Conservation (phyloP, 177 flowering plant genomes). For the Vitis hybrid region DNA sequence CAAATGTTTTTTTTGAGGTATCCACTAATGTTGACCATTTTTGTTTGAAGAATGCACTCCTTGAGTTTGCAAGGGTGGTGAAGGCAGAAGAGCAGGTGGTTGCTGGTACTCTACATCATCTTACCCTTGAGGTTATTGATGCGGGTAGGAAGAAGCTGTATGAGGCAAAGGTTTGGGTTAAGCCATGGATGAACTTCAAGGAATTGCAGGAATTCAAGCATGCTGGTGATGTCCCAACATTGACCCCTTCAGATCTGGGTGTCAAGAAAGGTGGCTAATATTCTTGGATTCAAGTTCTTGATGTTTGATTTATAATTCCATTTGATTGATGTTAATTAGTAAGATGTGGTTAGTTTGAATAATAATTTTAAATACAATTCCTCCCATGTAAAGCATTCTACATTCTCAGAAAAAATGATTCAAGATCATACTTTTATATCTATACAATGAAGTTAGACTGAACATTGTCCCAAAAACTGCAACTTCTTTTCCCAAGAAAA, state of each 20-base stretch:
- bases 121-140: slow-evolving; percentile 75
- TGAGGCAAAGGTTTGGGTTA: slow-evolving; percentile 90
- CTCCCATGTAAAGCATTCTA: not conserved
- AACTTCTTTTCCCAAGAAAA: not conserved
- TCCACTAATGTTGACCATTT: not conserved
- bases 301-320: not conserved
- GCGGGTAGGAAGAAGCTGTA: slow-evolving; percentile 78
- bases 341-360: not conserved
- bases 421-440: too few relatives aligned
- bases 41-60: slow-evolving; percentile 51
- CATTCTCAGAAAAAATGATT: too few relatives aligned
- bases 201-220: slow-evolving; percentile 83
- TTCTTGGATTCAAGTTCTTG: not conserved
- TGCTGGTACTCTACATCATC: slow-evolving; percentile 75
- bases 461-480: not conserved
- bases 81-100: slow-evolving; percentile 88
- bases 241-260: slow-evolving; percentile 73
- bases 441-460: too few relatives aligned
- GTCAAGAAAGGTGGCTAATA: slow-evolving; percentile 49
- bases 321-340: not conserved
- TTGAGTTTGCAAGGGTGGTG: slow-evolving; percentile 75
- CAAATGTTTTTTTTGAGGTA: not conserved
- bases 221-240: slow-evolving; percentile 46
- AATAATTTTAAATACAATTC: not conserved
- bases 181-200: slow-evolving; percentile 88